Evolutionary conservation across 495 filamentous ascomycete genomes (phyloP), one percentile per base, ranked within the genome.

Genomic region (Xylaria palmicola): DNA sequence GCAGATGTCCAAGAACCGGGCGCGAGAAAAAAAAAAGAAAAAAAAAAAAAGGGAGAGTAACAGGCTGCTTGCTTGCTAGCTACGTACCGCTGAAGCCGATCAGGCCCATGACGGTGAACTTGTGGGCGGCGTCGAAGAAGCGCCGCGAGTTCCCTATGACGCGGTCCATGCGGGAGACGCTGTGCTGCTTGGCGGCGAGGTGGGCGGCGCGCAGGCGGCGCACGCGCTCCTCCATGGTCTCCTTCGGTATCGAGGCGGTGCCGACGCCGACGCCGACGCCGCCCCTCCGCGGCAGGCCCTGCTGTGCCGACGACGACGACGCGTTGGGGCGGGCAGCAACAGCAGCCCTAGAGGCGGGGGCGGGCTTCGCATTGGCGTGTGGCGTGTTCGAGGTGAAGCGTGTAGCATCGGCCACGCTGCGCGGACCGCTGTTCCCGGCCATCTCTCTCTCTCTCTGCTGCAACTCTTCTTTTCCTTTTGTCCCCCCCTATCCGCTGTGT

Each of bases 381-480:
- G 92, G 93, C 52, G 88, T 90, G 40, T 91, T 96, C 30, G 93
- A 85, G 51, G 93, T 98, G 83, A 98, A 98, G 62, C 93, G 87
- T 71, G 94, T 98, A 60, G 94, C 92, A 78, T 97, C 94, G 64
- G 86, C 86, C 71, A 92, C 88, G 76, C 90, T 93, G 74, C 93
- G 93, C 66, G 92, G 85, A 85, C 92, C 90, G 63, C 43, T 43
- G 13, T 27, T 44, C 32, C 51, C n/a, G 52, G 60, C 52, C 9
- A 40, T 30, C 50, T 54, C 55, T 30, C 5, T 15, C 22, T 5
- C 34, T 45, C 6, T n/a, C 3, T 10, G 2, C 6, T 12, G 20
- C 44, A 3, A 22, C 29, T 22, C 24, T 56, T 24, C 10, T 39
- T 45, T 44, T 45, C 1, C 3, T 45, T 24, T 13, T 45, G 4